Evolutionary conservation across 2,329 filamentous ascomycete species (phyloP).

Genomic region (Acrocalymma vagum): DNA sequence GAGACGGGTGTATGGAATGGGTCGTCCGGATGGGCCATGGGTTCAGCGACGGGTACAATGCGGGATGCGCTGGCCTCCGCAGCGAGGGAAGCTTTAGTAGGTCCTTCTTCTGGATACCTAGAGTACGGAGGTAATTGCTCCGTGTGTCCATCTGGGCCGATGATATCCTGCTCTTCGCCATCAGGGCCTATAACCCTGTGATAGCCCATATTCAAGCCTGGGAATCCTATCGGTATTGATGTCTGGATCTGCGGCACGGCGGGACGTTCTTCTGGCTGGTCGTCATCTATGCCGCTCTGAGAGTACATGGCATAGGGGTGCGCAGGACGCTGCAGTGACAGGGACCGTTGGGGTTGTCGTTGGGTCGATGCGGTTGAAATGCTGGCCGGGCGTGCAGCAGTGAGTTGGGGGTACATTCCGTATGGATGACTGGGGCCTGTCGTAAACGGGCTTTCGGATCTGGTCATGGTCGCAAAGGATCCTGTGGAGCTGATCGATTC

Average conservation of each 20-base stretch:
- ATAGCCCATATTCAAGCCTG: slow-evolving; percentile 71
- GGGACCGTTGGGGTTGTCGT: slow-evolving; percentile 64
- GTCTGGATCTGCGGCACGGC: slow-evolving; percentile 49
- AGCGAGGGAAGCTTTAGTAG: slow-evolving; percentile 62
- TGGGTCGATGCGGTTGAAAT: slow-evolving; percentile 76
- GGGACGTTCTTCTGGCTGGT: slow-evolving; percentile 29
- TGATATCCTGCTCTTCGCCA: slow-evolving; percentile 87
- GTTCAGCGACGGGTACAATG: slow-evolving; percentile 27
- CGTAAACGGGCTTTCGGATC: slow-evolving; percentile 71
- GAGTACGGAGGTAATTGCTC: slow-evolving; percentile 94
- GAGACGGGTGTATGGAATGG: slow-evolving; percentile 28
- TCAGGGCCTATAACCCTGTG: slow-evolving; percentile 78
- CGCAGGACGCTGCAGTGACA: slow-evolving; percentile 72
- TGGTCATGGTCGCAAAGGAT: slow-evolving; percentile 51
- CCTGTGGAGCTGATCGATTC: slow-evolving; percentile 49
- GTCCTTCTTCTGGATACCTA: slow-evolving; percentile 81
- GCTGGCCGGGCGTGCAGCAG: slow-evolving; percentile 65
- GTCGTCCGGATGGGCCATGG: slow-evolving; percentile 31
- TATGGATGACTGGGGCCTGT: slow-evolving; percentile 86
- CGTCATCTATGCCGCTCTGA: slow-evolving; percentile 73
- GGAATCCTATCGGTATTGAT: slow-evolving; percentile 76
- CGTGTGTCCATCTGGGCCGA: slow-evolving; percentile 86
- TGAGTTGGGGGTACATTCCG: slow-evolving; percentile 80
- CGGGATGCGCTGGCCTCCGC: slow-evolving; percentile 43
- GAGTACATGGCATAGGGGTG: slow-evolving; percentile 90